Base-by-base conservation (phyloP, 208 protist genomes). In the Angomonas deanei region DNA sequence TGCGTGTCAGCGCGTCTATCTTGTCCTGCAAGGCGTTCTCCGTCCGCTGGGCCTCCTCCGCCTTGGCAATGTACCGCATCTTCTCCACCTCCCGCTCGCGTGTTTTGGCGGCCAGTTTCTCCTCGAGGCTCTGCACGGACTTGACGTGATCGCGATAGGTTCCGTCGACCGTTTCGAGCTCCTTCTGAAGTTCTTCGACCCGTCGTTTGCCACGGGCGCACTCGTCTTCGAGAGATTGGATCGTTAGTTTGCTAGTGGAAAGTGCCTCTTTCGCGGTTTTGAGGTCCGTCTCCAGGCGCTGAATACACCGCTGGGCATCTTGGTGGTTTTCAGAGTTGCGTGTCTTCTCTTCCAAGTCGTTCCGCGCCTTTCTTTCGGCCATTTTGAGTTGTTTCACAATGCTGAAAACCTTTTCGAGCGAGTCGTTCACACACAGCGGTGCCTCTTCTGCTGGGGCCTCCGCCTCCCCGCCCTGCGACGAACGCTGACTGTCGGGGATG, bases 141-240 rank as follows among this genome's bases (percentile, higher is more conserved):
- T 50, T 21, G 24, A 15, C 39, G 28, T 49, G 19, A 26, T 60
- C 52, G 34, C 28, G 48, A 32, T 60, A 21, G 13, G n/a, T 30
- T 26, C 30, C 38, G 6, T 30, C 36, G 13, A 53, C 34, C 27
- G 8, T 15, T 28, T 28, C 55, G 42, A 33, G 34, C 28, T 73
- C 57, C 34, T 61, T 24, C 48, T 59, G 56, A 3, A 53, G 53
- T 34, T 1, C 28, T 30, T 6, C 30, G n/a, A 56, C 50, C 21
- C 24, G 49, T 42, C 3, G 28, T 19, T 64, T 32, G 24, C 48
- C 26, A 0, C 15, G 19, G 21, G 62, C 42, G 55, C 61, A 17
- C 53, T 59, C 19, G 3, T 24, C 49, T 0, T 62, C 61, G 26
- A 68, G 42, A 2, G n/a, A 21, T 19, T 70, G 61, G 38, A 48